A percentile compares a stretch with the other conserved stretches of the same genome.
Evolutionary conservation across 139 green algal genomes (phyloP).

Genomic region (Asterochloris erici): DNA sequence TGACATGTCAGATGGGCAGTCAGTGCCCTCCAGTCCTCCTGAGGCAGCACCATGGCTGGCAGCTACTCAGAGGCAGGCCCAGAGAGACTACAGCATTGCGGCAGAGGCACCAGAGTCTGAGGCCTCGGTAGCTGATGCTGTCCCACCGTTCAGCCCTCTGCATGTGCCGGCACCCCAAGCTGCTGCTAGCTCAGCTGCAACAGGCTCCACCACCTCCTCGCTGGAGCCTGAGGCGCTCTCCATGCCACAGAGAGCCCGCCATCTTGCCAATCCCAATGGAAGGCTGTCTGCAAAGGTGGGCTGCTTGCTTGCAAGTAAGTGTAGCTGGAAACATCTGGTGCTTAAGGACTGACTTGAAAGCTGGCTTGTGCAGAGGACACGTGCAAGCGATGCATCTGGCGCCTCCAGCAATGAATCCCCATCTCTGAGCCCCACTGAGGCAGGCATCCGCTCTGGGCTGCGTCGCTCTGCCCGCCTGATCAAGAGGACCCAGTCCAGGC

Average conservation of each 20-base stretch:
- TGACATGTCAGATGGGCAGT: background rate
- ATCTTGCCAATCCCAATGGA: background rate
- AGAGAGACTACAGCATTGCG: no score
- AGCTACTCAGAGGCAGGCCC: background rate
- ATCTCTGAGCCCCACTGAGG: constrained; percentile 22
- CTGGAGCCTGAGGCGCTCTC: no score
- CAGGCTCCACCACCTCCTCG: no score
- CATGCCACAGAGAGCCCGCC: background rate
- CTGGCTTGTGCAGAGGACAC: background rate
- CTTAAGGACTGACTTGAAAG: background rate
- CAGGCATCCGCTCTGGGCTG: constrained; percentile 7
- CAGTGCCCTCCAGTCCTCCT: background rate
- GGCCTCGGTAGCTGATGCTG: no score
- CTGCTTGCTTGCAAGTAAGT: background rate
- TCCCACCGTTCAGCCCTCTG: no score
- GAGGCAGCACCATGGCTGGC: background rate
- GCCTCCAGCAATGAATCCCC: background rate
- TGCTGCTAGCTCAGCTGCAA: no score
- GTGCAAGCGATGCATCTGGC: background rate
- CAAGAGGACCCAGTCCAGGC: no score
- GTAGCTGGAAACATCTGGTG: background rate
- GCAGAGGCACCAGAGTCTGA: no score
- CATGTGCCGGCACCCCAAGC: no score
- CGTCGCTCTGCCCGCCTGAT: constrained; percentile 13
- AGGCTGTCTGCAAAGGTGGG: background rate